These are phyloP conservation scores for Babesia bigemina DNA, from an alignment of 169 alveolate genomes.

Conservation along the genomic window DNA sequence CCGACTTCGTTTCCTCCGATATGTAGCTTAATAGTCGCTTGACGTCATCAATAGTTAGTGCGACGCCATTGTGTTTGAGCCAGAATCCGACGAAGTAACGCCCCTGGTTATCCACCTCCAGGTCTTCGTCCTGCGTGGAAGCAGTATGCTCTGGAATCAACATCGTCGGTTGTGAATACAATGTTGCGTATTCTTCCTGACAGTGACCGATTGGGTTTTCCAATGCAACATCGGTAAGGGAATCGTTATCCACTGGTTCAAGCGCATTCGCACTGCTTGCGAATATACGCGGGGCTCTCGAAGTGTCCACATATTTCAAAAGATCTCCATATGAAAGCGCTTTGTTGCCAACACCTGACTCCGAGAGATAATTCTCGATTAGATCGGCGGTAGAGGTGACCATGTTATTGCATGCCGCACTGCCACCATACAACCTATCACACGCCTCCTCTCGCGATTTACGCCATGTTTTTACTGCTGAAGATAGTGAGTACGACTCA, in stretches of 20 bases:
- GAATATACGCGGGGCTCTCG: no score
- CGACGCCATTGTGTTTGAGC: conserved; percentile 5
- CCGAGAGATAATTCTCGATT: neutral
- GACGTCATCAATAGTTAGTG: neutral
- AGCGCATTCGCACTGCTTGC: no score
- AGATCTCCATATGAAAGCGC: neutral
- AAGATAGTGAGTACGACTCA: no score
- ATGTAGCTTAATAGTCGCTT: neutral
- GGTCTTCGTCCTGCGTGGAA: neutral
- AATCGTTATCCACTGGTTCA: no score
- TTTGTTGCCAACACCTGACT: neutral
- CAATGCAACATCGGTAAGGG: no score
- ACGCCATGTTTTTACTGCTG: neutral
- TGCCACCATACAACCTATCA: conserved; percentile 14
- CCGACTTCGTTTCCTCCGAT: no score
- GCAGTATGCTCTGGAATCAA: neutral
- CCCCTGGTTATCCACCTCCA: neutral
- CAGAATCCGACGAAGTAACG: conserved; percentile 18
- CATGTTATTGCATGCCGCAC: neutral
- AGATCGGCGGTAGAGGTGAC: conserved; percentile 4
- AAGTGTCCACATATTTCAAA: neutral
- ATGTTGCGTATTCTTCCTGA: no score
- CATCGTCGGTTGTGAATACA: no score
- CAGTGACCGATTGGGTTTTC: no score
- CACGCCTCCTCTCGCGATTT: neutral